Evolutionary conservation across 106 monocot species (phyloP).

Genomic region (Dendrobium catenatum): DNA sequence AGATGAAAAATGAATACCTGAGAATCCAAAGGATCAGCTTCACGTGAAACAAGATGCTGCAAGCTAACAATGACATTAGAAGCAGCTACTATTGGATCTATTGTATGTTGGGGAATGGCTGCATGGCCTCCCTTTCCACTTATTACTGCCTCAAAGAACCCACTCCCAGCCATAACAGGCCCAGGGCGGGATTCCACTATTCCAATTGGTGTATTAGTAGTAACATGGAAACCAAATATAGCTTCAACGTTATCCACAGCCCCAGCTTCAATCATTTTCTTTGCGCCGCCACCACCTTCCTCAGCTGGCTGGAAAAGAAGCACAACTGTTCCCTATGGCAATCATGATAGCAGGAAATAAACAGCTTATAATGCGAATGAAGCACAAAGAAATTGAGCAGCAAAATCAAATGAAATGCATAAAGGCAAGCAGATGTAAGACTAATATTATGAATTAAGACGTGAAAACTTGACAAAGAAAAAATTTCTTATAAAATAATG

Average conservation of each 20-base stretch:
- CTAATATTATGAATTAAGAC: neutral
- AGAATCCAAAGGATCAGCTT: constrained; percentile 94
- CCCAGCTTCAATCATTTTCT: constrained; percentile 84
- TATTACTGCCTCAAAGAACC: constrained; percentile 95
- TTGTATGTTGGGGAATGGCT: constrained; percentile 86
- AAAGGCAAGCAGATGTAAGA: neutral
- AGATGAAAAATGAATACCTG: constrained; percentile 40
- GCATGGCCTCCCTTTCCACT: constrained; percentile 96
- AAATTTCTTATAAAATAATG: neutral
- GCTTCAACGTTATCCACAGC: constrained; percentile 75
- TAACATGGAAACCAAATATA: constrained; percentile 78
- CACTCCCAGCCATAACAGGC: constrained; percentile 83
- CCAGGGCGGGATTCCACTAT: constrained; percentile 59
- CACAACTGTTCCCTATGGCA: constrained; percentile 69
- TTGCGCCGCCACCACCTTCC: constrained; percentile 86
- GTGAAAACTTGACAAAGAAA: neutral
- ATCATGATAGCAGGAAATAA: neutral
- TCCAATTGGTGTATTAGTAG: constrained; percentile 37
- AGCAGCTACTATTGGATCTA: constrained; percentile 91
- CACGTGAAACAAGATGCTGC: constrained; percentile 93
- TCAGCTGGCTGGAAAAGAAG: constrained; percentile 97
- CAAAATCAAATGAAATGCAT: neutral
- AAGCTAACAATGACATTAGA: constrained; percentile 95
- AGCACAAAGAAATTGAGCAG: neutral
- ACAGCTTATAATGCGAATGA: neutral